Conservation (phyloP, 345 rosid genomes). For the Ricinus communis region DNA sequence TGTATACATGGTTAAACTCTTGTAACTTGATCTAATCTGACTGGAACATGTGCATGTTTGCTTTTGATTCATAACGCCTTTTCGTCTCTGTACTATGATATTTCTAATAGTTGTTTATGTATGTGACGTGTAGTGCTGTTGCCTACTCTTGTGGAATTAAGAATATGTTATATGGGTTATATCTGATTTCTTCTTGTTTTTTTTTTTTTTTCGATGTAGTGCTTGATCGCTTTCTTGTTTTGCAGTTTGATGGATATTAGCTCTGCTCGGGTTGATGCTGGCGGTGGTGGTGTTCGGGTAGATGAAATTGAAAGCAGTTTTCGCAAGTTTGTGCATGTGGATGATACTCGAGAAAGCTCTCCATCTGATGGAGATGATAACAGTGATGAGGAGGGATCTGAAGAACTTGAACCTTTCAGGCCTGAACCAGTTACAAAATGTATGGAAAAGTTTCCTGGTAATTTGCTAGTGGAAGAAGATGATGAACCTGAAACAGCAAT, state of each 20-base stretch:
- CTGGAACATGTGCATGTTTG: not conserved
- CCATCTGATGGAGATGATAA: conserved; percentile 39
- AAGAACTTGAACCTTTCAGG: conserved; percentile 24
- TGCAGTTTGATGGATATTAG: conserved; percentile 40
- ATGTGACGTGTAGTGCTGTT: no score
- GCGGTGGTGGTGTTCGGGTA: conserved; percentile 29
- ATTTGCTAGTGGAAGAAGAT: conserved; percentile 36
- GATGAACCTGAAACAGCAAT: conserved; percentile 37
- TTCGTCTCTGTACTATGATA: no score
- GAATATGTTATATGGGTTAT: not conserved
- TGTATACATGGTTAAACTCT: not conserved
- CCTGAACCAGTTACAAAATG: conserved; percentile 26
- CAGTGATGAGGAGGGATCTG: conserved; percentile 32
- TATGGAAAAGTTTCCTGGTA: conserved; percentile 21
- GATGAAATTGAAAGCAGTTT: conserved; percentile 37
- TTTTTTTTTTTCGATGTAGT: not conserved
- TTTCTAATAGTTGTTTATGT: no score
- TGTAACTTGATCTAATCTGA: not conserved
- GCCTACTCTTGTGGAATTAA: no score
- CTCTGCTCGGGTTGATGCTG: conserved; percentile 17
- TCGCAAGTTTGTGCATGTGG: conserved; percentile 18
- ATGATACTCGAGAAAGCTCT: conserved; percentile 29
- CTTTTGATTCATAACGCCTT: no score
- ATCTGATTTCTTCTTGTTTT: not conserved
- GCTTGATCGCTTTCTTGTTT: not conserved